A percentile compares a stretch with the other conserved stretches of the same genome.
Evolutionary conservation across 176 grass and related monocot genomes (phyloP).

Genomic region (Poa pratensis): DNA sequence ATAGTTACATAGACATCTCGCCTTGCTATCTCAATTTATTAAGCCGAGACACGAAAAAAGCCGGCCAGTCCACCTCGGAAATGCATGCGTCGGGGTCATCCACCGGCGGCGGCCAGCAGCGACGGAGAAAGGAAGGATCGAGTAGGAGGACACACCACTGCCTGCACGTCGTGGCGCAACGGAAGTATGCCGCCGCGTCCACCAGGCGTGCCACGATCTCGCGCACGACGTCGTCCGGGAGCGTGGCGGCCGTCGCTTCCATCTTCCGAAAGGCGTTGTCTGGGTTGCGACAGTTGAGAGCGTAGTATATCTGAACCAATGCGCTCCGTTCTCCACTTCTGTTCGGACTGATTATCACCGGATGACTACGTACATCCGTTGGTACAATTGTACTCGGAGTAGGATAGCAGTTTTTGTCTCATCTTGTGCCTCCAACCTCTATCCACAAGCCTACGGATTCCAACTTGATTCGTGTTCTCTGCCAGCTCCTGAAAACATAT

Average conservation of each 20-base stretch:
- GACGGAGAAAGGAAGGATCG: not conserved
- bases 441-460: no score
- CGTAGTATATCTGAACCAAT: no score
- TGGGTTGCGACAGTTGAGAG: no score
- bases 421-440: no score
- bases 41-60: not conserved
- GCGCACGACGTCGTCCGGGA: not conserved
- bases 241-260: not conserved
- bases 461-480: no score
- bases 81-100: not conserved
- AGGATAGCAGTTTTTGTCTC: no score
- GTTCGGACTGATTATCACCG: no score
- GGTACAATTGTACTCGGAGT: no score
- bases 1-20: not conserved
- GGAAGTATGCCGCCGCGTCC: not conserved
- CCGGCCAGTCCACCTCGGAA: not conserved
- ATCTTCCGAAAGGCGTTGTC: not conserved
- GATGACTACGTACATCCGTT: no score
- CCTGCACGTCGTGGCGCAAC: not conserved
- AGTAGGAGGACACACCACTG: not conserved
- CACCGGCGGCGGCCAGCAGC: not conserved
- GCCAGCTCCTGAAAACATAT: no score
- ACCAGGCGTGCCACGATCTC: not conserved
- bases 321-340: no score
- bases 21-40: not conserved